Evolutionary conservation across 192 early-diverging fungal species (phyloP).

Genomic region (Coemansia sp.): DNA sequence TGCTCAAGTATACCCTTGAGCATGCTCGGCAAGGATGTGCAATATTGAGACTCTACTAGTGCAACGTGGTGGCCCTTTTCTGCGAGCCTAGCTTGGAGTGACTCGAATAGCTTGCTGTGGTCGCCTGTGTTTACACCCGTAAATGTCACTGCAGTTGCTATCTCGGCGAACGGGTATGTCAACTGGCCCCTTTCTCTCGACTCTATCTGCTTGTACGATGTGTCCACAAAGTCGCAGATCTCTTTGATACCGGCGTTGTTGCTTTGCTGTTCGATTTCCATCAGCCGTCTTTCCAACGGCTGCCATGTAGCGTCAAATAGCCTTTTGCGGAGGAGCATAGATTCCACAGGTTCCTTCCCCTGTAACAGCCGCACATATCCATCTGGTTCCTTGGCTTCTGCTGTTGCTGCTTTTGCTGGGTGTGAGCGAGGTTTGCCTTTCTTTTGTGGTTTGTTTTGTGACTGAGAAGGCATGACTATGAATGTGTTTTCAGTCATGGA

Average conservation of each 20-base stretch:
- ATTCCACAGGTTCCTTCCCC: constrained; percentile 58
- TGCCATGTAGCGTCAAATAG: constrained; percentile 60
- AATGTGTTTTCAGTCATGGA: constrained; percentile 57
- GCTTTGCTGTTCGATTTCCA: constrained; percentile 50
- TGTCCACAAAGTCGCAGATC: constrained; percentile 63
- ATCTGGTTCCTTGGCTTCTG: constrained; percentile 13
- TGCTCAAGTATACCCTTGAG: constrained; percentile 71
- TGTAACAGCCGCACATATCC: constrained; percentile 64
- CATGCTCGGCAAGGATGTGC: constrained; percentile 60
- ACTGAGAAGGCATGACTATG: constrained; percentile 43
- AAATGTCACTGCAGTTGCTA: constrained; percentile 73
- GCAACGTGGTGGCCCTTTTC: constrained; percentile 56
- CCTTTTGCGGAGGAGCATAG: constrained; percentile 51
- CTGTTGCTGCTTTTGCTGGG: constrained; percentile 1
- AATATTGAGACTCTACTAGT: constrained; percentile 69
- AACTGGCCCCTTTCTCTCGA: constrained; percentile 38
- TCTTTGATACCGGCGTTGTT: constrained; percentile 59
- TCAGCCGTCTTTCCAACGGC: constrained; percentile 39
- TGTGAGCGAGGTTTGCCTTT: constrained; percentile 6
- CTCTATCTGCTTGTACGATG: constrained; percentile 52
- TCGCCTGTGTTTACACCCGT: constrained; percentile 74
- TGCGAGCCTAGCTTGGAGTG: constrained; percentile 56
- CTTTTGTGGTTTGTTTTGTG: background rate
- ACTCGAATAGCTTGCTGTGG: constrained; percentile 68
- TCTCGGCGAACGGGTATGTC: constrained; percentile 61